Base-by-base conservation (phyloP, 441 rosid species). In the Pelargonium fulgidum region DNA sequence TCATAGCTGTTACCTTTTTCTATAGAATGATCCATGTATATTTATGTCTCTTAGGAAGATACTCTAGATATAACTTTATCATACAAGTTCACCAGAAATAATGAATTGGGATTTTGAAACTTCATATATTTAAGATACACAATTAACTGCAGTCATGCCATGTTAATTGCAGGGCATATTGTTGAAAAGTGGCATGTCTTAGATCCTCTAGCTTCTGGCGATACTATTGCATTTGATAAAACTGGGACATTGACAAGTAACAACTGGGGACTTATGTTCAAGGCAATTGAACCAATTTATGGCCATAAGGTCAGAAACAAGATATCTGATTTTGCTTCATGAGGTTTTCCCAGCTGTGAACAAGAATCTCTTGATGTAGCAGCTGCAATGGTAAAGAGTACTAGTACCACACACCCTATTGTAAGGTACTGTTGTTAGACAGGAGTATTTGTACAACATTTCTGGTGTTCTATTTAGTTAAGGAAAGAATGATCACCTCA, bases 301-400 rank as follows among this genome's bases (percentile, higher is more conserved):
- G 98, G 96, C 19, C 96, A 90, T 76, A 45, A 29, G 56, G 47
- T 67, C 13, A 72, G 84, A 64, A 80, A 68, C 24, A 67, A 73
- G 41, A 64, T 70, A 52, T 73, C 73, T 56, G 66, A 73, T 29
- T 36, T 73, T 56, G 13, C 77, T 67, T 80, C 87, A 14, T 92
- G 98, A 76, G 90, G 98, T 73, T 74, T 70, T 70, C 95, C 98
- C 36, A 83, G 68, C 73, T 92, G 96, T 82, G 98, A 92, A 80
- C 85, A 83, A 68, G 91, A 92, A 85, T 95, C 96, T 72, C 95
- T 92, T 64, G 98, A 95, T 47, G 89, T 92, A 20, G 98, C 96
- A 17, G 91, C 98, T 79, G 95, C 96, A 1, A 87, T 92, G 98
- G 96, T 90, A 81, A 92, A 87, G 86, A 96, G 96, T 66, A 90